Percentiles rank a stretch among this genome's conserved stretches.
Conservation (phyloP, 2,329 filamentous ascomycete genomes). For the Cercospora sesami region DNA sequence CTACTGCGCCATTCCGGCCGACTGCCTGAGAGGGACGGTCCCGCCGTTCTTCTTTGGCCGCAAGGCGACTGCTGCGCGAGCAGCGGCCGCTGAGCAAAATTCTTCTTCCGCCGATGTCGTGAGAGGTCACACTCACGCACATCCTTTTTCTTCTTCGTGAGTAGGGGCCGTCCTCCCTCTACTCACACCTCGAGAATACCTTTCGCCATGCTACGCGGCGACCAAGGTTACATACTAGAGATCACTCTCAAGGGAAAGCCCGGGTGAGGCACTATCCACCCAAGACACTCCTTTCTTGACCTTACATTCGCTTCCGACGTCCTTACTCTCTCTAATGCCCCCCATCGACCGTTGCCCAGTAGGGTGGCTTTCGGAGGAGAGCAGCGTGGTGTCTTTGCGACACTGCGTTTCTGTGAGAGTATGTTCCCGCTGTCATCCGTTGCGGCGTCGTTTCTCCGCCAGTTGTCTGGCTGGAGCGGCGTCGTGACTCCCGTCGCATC, state of each 20-base stretch:
- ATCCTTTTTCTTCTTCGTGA: not conserved
- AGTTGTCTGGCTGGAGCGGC: not conserved
- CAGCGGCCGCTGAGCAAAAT: not conserved
- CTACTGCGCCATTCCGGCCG: not conserved
- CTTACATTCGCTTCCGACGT: not conserved
- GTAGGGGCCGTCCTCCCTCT: not conserved
- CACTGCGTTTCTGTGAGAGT: not conserved
- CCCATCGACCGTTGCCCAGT: conserved; percentile 3
- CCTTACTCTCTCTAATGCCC: not conserved
- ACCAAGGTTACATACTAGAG: not conserved
- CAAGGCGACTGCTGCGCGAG: not conserved
- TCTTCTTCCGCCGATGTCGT: not conserved
- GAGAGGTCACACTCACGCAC: not conserved
- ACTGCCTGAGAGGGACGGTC: not conserved
- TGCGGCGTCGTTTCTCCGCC: not conserved
- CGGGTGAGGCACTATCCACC: not conserved
- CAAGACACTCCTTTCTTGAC: not conserved
- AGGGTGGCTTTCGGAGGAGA: conserved; percentile 5
- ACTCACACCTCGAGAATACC: not conserved
- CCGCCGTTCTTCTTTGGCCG: not conserved
- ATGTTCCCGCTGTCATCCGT: not conserved
- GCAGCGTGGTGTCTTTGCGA: not conserved
- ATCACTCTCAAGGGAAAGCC: not conserved
- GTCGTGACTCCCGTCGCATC: not conserved
- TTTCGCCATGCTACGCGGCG: not conserved